phyloP scores from a whole-genome alignment of 2,329 filamentous ascomycete genomes.

The Neonectria coccinea region DNA sequence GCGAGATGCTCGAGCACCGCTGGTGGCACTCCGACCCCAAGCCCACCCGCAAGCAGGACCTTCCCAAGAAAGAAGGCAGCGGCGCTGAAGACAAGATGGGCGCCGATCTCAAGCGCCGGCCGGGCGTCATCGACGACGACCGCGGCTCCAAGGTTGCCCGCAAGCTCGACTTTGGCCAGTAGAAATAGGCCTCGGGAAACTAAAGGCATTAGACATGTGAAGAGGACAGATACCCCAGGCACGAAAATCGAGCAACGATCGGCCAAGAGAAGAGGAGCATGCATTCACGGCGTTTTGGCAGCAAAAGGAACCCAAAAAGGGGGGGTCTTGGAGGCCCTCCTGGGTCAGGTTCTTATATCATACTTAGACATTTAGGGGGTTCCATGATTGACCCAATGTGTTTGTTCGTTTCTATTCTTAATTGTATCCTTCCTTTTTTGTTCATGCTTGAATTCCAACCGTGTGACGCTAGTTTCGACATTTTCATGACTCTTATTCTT shows the following conservation, averaged over 20 bases:
- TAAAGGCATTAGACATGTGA: conserved; percentile 13
- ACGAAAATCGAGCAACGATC: conserved; percentile 7
- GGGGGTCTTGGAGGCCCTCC: conserved; percentile 14
- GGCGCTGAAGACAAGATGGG: conserved; percentile 81
- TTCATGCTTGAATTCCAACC: conserved; percentile 26
- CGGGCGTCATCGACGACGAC: conserved; percentile 75
- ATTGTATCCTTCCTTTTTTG: conserved; percentile 25
- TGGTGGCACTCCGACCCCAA: conserved; percentile 90
- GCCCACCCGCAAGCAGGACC: conserved; percentile 82
- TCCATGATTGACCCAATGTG: conserved; percentile 9
- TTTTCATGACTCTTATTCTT: conserved; percentile 32
- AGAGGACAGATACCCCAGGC: neutral
- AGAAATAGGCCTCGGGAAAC: conserved; percentile 34
- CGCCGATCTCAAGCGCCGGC: conserved; percentile 81
- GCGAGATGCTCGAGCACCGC: conserved; percentile 80
- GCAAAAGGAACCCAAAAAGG: neutral
- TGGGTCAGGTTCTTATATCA: conserved; percentile 6
- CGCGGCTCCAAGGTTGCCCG: conserved; percentile 82
- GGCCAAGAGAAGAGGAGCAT: conserved; percentile 1
- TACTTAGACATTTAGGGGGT: conserved; percentile 7
- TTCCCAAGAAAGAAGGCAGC: conserved; percentile 81
- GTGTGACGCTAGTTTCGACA: conserved; percentile 29
- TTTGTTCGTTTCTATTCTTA: conserved; percentile 24
- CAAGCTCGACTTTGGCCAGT: conserved; percentile 80
- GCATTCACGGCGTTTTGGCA: conserved; percentile 28